phyloP scores from a whole-genome alignment of 768 basidiomycete species.

The Leccinellum luteum region DNA sequence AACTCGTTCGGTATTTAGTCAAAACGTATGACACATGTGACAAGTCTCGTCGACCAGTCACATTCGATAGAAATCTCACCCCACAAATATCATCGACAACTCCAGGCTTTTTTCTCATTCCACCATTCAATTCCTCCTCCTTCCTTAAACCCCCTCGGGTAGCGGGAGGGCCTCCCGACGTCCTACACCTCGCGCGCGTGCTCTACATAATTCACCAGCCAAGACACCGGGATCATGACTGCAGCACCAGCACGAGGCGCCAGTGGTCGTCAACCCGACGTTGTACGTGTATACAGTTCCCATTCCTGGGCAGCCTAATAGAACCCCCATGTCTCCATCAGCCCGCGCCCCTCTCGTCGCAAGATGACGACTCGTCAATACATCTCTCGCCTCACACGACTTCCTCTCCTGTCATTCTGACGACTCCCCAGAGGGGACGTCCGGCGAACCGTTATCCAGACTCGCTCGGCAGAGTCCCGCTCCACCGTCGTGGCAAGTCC shows the following conservation, averaged over 20 bases:
- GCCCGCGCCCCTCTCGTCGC: slow-evolving; percentile 8
- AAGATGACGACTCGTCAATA: slow-evolving; percentile 8
- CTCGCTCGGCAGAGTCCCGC: slow-evolving; percentile 61
- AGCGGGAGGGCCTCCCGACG: slow-evolving; percentile 3
- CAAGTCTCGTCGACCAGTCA: background rate
- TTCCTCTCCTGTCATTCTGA: slow-evolving; percentile 33
- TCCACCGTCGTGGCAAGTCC: slow-evolving; percentile 77
- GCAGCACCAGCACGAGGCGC: slow-evolving; percentile 13
- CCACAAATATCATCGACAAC: background rate
- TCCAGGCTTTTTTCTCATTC: background rate
- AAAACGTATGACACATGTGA: background rate
- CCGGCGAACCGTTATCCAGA: slow-evolving; percentile 52
- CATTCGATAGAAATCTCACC: background rate
- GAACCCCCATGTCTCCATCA: slow-evolving; percentile 7
- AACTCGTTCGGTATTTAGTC: background rate
- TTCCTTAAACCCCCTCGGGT: background rate
- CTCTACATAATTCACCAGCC: background rate
- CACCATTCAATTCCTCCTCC: background rate
- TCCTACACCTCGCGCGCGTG: slow-evolving; percentile 4
- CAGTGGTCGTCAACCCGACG: slow-evolving; percentile 11
- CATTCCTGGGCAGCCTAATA: slow-evolving; percentile 8
- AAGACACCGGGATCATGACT: slow-evolving; percentile 18
- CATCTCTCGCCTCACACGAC: slow-evolving; percentile 7
- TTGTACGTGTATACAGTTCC: slow-evolving; percentile 13
- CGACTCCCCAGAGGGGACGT: slow-evolving; percentile 45